Base-by-base conservation (phyloP, 164 flowering plant genomes). In the Aristolochia californica region DNA sequence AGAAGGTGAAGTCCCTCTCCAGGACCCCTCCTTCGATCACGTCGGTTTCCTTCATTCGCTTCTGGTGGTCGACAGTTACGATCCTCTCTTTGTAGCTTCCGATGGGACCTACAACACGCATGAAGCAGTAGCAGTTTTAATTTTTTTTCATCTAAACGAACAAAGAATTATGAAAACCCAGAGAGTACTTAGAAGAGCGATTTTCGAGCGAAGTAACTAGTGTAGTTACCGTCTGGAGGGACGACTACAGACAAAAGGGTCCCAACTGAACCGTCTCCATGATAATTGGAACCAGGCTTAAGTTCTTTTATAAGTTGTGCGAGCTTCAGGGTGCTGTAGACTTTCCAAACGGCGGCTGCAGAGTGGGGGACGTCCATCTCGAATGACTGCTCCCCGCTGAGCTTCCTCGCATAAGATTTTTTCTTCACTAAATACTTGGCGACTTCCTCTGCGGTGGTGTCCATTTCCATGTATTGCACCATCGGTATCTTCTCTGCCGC, bases 41-140 rank as follows among this genome's bases (percentile, higher is more conserved):
- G 40, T 72, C 71, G 0, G 71, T 56, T 43, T 57, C 73, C 45
- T 74, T 77, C 30, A 70, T 20, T 8, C 73, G 70, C 20, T 62
- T 68, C 61, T 63, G 71, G 15, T 74, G 43, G 45, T 77, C 81
- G 11, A 77, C 53, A 59, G 53, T 70, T 0, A 62, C 67, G 56
- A 76, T 78, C 69, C 58, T 71, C 66, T 80, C 82, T 48, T 64
- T 77, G 61, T 56, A 59, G 12, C 5, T 21, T n/a, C 53, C 24
- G 13, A 26, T 25, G 18, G 43, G 38, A 20, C 21, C 48, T 45
- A 21, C 0, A 48, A 48, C 9, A 21, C 5, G 5, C 13, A 18
- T 50, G 25, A 13, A 7, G n/a, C n/a, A n/a, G n/a, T n/a, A n/a
- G n/a, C n/a, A n/a, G n/a, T n/a, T n/a, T n/a, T n/a, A n/a, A n/a